Conservation (phyloP, 768 basidiomycete species). For the Amanita inopinata region DNA sequence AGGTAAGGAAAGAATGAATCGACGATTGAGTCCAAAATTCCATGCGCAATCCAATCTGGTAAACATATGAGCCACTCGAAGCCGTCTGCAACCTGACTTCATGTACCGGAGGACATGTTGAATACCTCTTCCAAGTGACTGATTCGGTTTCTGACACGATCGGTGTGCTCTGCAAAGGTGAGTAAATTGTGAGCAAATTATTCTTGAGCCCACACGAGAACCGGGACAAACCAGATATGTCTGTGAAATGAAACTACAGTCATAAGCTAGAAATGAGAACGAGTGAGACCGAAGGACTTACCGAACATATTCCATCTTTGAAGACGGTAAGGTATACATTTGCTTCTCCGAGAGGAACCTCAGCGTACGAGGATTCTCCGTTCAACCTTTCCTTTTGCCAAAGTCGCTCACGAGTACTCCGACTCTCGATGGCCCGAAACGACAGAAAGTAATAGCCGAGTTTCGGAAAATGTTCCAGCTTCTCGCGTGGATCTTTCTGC, state of each 20-base stretch:
- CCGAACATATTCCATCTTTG: conserved; percentile 75
- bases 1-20: conserved; percentile 88
- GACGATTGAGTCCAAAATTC: conserved; percentile 85
- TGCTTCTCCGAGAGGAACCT: conserved; percentile 55
- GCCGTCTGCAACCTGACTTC: not conserved
- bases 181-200: conserved; percentile 8
- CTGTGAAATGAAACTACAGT: conserved; percentile 79
- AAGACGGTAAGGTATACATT: conserved; percentile 90
- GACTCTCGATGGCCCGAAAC: conserved; percentile 71
- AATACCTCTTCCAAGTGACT: conserved; percentile 49
- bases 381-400: conserved; percentile 20
- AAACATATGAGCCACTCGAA: conserved; percentile 5
- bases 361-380: conserved; percentile 20
- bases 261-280: conserved; percentile 1
- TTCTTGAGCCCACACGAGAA: not conserved
- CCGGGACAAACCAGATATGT: conserved; percentile 49
- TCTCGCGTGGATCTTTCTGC: conserved; percentile 86
- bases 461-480: conserved; percentile 77
- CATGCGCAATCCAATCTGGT: conserved; percentile 90
- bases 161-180: conserved; percentile 51
- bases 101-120: conserved; percentile 65
- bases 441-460: conserved; percentile 91
- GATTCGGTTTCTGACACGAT: conserved; percentile 66
- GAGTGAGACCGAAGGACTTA: conserved; percentile 23
- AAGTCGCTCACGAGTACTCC: conserved; percentile 30